Base-by-base conservation (phyloP, 805 yeast genomes). In the Brettanomyces sp. region DNA sequence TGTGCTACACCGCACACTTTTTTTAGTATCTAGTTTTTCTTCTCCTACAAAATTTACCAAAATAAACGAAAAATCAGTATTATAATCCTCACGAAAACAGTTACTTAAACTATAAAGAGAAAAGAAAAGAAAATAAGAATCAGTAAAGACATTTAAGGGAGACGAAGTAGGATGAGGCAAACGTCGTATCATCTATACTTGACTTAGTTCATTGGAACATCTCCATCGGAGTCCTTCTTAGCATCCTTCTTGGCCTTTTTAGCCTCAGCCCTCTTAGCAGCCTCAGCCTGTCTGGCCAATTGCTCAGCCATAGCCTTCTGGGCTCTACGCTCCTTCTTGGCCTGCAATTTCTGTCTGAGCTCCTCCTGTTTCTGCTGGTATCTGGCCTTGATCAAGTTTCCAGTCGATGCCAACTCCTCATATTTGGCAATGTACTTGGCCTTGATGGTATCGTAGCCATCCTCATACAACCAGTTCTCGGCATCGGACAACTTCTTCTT, bases 401-500 rank as follows among this genome's bases (percentile, higher is more conserved):
- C 99, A 57, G 82, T 74, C 39, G 95, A 78, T 41, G 96, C 95
- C 62, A 93, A 81, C 70, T 93, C 99, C 73, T 93, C 98, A 72
- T 89, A 89, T 72, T 86, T 90, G 63, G 99, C 98, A 69, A 95
- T 82, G 77, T 91, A 93, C 67, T 85, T 87, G 59, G 93, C 99
- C 80, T 93, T 90, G 62, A 90, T 77, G 52, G 97, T 79, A 68
- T 93, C 99, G 65, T 86, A 89, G 63, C 98, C 98, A 47, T 89
- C 99, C 52, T 85, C 95, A 70, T 93, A 93, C 62, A 93, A 80
- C 99, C 99, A 93, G 64, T 91, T 96, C 77, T 93, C 99, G 55
- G 98, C 80, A 67, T 81, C 83, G 62, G 75, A 65, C 64, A 93
- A 77, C 76, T 84, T 76, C 50, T 71, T 85, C 43, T 77, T 66